Evolutionary conservation across 495 filamentous ascomycete species (phyloP), one percentile per base, ranked within the genome.

Genomic region (Xylaria bambusicola): DNA sequence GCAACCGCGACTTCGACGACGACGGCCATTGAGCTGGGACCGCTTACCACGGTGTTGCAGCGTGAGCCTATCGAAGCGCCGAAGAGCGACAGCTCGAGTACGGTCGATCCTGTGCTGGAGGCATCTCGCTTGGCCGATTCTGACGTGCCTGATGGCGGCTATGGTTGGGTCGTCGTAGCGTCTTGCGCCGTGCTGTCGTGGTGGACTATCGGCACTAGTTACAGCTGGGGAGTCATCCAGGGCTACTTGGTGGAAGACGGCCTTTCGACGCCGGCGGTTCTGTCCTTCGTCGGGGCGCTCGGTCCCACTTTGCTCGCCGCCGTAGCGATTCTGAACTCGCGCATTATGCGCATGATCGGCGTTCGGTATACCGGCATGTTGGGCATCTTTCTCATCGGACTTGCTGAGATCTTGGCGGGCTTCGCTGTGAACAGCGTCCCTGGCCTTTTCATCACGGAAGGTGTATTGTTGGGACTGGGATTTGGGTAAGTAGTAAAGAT

Each of bases 211-310:
- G 82, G 83, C 18, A 77, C 71, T 0, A 75, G 74, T 8, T 81
- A 82, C 58, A 75, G 73, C 52, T 87, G 84, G 84, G 84, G 84
- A 13, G 71, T 87, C 0, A 68, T 86, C 35, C 84, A 86, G 62
- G 75, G 76, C 0, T 82, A 77, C 0, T 72, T 86, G 5, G 76
- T 84, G 6, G 62, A 80, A 33, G 63, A 75, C 4, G 73, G 72
- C 1, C 68, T 81, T 0, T 74, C 76, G 18, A 75, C 77, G 1
- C 73, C 80, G 0, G 76, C 76, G 0, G 82, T 78, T 1, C 62
- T 87, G 24, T 77, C 82, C 1, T 86, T 85, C 56, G 82, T 86
- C 5, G 84, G 84, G 0, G 81, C 81, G 2, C 64, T 85, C 4
- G 72, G 70, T 29, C 65, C 76, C 13, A 77, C 81, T 0, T 77